Base-by-base conservation (phyloP, 495 filamentous ascomycete genomes). In the Oidiodendron maius region DNA sequence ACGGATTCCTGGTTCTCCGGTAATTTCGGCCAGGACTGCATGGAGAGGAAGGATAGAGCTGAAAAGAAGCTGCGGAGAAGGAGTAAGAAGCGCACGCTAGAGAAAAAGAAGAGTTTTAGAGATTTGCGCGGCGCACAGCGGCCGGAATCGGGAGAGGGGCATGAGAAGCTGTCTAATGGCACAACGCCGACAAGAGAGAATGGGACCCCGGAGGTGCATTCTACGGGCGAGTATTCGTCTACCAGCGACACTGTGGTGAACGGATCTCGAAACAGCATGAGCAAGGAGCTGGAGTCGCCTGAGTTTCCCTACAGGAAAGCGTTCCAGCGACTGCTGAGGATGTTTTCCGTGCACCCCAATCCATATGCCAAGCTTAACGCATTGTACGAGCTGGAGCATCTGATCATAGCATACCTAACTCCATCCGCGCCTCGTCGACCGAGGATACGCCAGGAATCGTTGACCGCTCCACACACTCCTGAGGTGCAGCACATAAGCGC, bases 1-100 rank as follows among this genome's bases (percentile, higher is more conserved):
- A 98, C 91, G 13, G 93, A 97, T 56, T 79, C 74, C 20, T 96
- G 91, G 88, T 91, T 95, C 60, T 76, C 78, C 4, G 80, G 83
- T 51, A 78, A 75, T 16, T 62, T 95, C 3, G 82, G 85, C 12
- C 82, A 91, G 54, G 81, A 87, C 45, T 86, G 83, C 46, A 82
- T 94, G 37, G 84, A 87, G 51, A 71, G 81, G 26, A 82, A 83
- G 50, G 87, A 83, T 76, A 55, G 72, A 72, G 43, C 71, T 63
- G 57, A 67, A 57, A 35, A 61, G 62, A 43, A 74, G 64, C 66
- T 70, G 68, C 61, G 70, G 71, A 67, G 69, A 39, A 67, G 67
- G 40, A 63, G 71, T 55, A 75, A 74, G 44, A 59, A 40, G 30
- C 67, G 74, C 34, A 65, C 71, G 8, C 63, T 82, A 3, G 78